Conservation (phyloP, 1,284 basidiomycete genomes). For the Prillingera fragicola region DNA sequence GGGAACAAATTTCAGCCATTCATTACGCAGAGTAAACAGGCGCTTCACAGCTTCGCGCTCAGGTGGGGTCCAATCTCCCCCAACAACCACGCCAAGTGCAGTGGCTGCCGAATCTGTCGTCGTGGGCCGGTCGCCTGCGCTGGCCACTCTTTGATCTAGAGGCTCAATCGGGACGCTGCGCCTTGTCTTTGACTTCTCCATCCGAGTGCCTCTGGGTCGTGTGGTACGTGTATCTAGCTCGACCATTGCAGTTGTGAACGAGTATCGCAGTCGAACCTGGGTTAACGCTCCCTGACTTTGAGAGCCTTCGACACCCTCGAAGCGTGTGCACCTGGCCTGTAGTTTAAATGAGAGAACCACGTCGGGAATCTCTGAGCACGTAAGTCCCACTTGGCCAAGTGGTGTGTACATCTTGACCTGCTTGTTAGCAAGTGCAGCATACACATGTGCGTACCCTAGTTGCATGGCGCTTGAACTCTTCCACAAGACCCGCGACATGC, state of each 20-base stretch:
- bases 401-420: slow-evolving; percentile 35
- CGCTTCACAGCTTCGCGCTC: slow-evolving; percentile 3
- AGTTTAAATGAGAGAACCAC: slow-evolving; percentile 24
- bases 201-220: slow-evolving; percentile 2
- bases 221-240: slow-evolving; percentile 11
- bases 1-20: too few relatives aligned
- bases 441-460: slow-evolving; percentile 17
- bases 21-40: neutral
- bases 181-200: slow-evolving; percentile 12
- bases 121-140: too few relatives aligned
- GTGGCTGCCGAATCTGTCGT: too few relatives aligned
- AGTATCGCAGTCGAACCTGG: slow-evolving; percentile 20
- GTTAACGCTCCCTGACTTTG: neutral
- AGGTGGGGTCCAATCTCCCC: neutral
- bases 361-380: slow-evolving; percentile 38
- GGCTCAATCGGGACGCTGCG: slow-evolving; percentile 8
- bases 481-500: slow-evolving; percentile 17
- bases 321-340: neutral
- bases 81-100: neutral
- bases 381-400: slow-evolving; percentile 30
- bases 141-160: too few relatives aligned
- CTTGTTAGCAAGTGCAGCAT: slow-evolving; percentile 1
- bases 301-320: neutral
- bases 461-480: slow-evolving; percentile 27
- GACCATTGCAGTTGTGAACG: slow-evolving; percentile 8